Conservation (phyloP, 805 yeast genomes). For the Ogataea ganodermae region DNA sequence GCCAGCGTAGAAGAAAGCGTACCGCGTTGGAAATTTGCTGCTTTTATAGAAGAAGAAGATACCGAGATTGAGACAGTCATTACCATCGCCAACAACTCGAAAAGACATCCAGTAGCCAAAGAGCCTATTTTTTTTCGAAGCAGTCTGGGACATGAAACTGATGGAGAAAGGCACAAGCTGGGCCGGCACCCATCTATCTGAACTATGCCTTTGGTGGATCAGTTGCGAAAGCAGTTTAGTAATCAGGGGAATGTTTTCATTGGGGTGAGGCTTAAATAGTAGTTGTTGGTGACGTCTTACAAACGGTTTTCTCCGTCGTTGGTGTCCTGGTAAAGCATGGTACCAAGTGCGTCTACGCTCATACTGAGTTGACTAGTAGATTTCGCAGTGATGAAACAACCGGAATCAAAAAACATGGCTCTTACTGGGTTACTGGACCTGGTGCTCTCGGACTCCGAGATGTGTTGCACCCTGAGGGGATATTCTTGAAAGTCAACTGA, state of each 20-base stretch:
- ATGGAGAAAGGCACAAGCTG: slow-evolving; percentile 46
- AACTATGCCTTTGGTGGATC: slow-evolving; percentile 42
- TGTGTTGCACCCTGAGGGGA: too few species aligned
- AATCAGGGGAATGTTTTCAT: slow-evolving; percentile 42
- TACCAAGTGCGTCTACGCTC: too few species aligned
- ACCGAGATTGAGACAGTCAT: slow-evolving; percentile 15
- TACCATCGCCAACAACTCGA: slow-evolving; percentile 47
- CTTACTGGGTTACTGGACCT: too few species aligned
- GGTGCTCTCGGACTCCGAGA: too few species aligned
- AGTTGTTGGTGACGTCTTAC: slow-evolving; percentile 41
- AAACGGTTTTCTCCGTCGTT: too few species aligned
- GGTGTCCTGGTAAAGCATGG: slow-evolving; percentile 44
- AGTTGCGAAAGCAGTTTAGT: slow-evolving; percentile 44
- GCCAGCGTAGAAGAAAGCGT: slow-evolving; percentile 36
- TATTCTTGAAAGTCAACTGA: too few species aligned
- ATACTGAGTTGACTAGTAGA: too few species aligned
- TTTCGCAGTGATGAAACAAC: too few species aligned
- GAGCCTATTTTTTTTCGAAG: slow-evolving; percentile 41
- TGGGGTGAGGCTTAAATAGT: slow-evolving; percentile 54
- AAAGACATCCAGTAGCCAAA: slow-evolving; percentile 39
- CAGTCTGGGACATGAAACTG: slow-evolving; percentile 44
- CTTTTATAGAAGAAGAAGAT: slow-evolving; percentile 18
- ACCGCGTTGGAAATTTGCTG: slow-evolving; percentile 14
- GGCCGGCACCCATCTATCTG: slow-evolving; percentile 37
- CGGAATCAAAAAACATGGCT: too few species aligned